Base-by-base conservation (phyloP, 2,329 filamentous ascomycete species). In the Calonectria pseudoturangicola region DNA sequence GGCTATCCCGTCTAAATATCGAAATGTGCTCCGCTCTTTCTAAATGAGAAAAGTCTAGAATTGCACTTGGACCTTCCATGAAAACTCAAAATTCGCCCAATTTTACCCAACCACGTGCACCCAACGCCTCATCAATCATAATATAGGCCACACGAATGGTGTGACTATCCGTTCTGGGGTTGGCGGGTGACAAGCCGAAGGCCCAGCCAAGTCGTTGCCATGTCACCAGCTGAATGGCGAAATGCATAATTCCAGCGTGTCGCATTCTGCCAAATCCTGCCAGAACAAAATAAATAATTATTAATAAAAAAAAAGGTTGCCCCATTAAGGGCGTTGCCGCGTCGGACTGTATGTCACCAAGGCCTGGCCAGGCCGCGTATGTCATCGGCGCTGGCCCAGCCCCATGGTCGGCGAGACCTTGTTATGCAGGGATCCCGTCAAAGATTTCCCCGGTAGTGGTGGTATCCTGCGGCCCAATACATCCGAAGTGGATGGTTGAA, bases 391-490 rank as follows among this genome's bases (percentile, higher is more conserved):
- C 13, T 51, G 56, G 66, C 30, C 66, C 28, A 63, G 66, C 16
- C 56, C 54, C 66, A n/a, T 39, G 51, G 66, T 45, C n/a, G 36
- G n/a, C 18, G 18, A 45, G 41, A 45, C 30, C 30, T 62, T 48
- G 45, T 33, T 48, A 16, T 54, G 66, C 66, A 68, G 41, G 66
- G 54, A 45, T 63, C 21, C 27, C 28, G 64, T 58, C 25, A 48
- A 45, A 45, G 65, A 71, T 71, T 62, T 66, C 48, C 16, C 48
- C n/a, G 28, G 48, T 68, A 63, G 58, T 50, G 58, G 63, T 63
- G 56, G n/a, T 16, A 45, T 39, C 13, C 56, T 30, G 36, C 58
- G 30, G 65, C 33, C 12, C 50, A 72, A 60, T 50, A 72, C 43
- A 12, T 13, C 70, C 70, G 65, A 72, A 41, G 58, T 39, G 65